Evolutionary conservation across 73 alveolate genomes (phyloP), one percentile per base, ranked within the genome.

Genomic region (Paramecium pentaurelia): DNA sequence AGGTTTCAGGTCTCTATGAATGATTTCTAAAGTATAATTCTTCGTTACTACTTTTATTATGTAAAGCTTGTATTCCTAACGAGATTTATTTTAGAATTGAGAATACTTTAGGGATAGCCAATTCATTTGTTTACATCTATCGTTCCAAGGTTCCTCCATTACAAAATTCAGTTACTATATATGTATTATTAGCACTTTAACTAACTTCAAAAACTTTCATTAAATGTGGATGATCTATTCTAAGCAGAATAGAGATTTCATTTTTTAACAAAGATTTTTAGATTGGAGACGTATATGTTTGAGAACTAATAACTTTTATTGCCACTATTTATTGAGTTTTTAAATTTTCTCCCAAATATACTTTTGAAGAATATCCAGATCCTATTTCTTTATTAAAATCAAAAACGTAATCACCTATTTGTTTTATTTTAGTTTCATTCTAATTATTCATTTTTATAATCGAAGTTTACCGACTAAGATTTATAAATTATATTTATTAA

Each of bases 1-100:
- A 32, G 88, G 88, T 10, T 75, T 75, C 3, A 75, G 20, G 8
- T 75, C 88, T 75, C 88, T 75, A 38, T 75, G 88, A 14, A 75
- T 30, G 10, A 75, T 75, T 38, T 42, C 88, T 75, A 75, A 38
- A 8, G 14, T 30, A 30, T 37, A 38, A 36, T 14, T 38, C 38
- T 38, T 75, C 9, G 60, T 75, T 12, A 11, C 14, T 71, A 75
- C 88, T 75, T 75, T 75, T 36, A 38, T 75, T 32, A 8, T 75
- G 88, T 2, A 75, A 37, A 16, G 58, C 88, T 4, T 75, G n/a
- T 10, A 75, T 38, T 75, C 88, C 88, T 38, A 30, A 30, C 10
- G 60, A 42, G 18, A 75, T 75, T 32, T 75, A n/a, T 12, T 20
- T 25, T 42, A 75, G n/a, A n/a, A 75, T 75, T 75, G 18, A 12